Percentiles rank a stretch among this genome's conserved stretches.
Conservation (phyloP, 306 rosid genomes). For the Dalbergia cochinchinensis region DNA sequence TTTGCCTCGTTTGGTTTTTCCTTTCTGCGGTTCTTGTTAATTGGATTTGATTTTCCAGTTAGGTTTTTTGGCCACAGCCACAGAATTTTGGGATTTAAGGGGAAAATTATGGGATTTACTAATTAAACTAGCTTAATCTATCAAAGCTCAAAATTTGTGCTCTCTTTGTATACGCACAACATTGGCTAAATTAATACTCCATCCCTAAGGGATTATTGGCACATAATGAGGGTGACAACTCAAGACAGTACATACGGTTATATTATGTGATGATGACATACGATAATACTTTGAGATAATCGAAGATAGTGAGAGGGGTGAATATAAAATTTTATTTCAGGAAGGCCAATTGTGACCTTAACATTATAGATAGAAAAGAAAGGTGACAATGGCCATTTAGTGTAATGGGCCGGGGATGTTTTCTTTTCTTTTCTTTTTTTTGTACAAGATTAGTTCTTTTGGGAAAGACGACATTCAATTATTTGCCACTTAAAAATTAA, state of each 20-base stretch:
- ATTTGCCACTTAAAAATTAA: no score
- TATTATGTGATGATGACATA: background rate
- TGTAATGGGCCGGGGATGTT: no score
- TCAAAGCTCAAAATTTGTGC: background rate
- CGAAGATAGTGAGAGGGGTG: background rate
- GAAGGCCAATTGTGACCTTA: no score
- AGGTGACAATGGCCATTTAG: no score
- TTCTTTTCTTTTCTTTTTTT: no score
- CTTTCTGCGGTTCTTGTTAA: constrained; percentile 42
- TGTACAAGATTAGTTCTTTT: no score
- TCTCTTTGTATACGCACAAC: background rate
- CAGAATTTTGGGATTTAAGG: background rate
- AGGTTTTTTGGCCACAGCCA: background rate
- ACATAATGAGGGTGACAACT: background rate
- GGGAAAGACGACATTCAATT: no score
- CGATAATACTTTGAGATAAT: background rate
- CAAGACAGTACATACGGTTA: background rate
- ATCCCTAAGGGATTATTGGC: background rate
- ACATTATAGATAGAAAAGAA: no score
- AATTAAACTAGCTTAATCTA: background rate
- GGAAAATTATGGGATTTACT: background rate
- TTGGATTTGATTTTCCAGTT: constrained; percentile 14
- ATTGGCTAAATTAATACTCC: constrained; percentile 32
- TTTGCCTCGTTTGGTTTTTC: constrained; percentile 26
- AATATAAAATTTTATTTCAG: background rate